phyloP scores from a whole-genome alignment of 192 early-diverging fungal genomes.

The Coemansia biformis region DNA sequence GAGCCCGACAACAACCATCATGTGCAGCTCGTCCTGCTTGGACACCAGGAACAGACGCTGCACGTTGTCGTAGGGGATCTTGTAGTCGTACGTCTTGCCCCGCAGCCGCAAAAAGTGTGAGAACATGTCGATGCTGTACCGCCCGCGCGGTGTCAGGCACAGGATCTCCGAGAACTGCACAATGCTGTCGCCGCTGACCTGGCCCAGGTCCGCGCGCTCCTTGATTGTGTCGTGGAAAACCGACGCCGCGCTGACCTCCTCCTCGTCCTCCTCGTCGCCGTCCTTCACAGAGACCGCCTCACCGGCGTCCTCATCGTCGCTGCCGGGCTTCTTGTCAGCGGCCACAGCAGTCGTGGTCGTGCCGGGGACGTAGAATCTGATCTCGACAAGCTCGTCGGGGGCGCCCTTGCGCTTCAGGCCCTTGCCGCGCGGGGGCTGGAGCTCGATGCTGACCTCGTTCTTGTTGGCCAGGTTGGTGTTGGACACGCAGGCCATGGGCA shows the following conservation, averaged over 20 bases:
- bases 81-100: slow-evolving; percentile 98
- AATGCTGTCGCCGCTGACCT: slow-evolving; percentile 81
- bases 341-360: slow-evolving; percentile 56
- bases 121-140: slow-evolving; percentile 94
- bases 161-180: slow-evolving; percentile 83
- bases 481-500: slow-evolving; percentile 82
- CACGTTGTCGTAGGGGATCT: slow-evolving; percentile 82
- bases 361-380: slow-evolving; percentile 90
- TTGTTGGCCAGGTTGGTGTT: slow-evolving; percentile 79
- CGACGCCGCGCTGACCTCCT: slow-evolving; percentile 59
- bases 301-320: slow-evolving; percentile 27
- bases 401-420: slow-evolving; percentile 51
- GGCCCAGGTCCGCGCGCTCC: slow-evolving; percentile 82
- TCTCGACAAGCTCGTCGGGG: slow-evolving; percentile 82
- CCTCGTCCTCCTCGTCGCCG: slow-evolving; percentile 52
- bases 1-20: slow-evolving; percentile 89
- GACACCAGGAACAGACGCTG: slow-evolving; percentile 81
- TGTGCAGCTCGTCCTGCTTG: slow-evolving; percentile 91
- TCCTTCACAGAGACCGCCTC: neutral
- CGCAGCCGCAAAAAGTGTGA: slow-evolving; percentile 85
- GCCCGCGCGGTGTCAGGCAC: slow-evolving; percentile 87
- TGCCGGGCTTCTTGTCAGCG: slow-evolving; percentile 50
- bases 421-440: slow-evolving; percentile 63
- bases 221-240: slow-evolving; percentile 92
- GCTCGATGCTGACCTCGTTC: slow-evolving; percentile 91